Percentiles rank a stretch among this genome's conserved stretches.
Evolutionary conservation across 352 stramenopile species (phyloP).

Genomic region (Globisporangium lucens): DNA sequence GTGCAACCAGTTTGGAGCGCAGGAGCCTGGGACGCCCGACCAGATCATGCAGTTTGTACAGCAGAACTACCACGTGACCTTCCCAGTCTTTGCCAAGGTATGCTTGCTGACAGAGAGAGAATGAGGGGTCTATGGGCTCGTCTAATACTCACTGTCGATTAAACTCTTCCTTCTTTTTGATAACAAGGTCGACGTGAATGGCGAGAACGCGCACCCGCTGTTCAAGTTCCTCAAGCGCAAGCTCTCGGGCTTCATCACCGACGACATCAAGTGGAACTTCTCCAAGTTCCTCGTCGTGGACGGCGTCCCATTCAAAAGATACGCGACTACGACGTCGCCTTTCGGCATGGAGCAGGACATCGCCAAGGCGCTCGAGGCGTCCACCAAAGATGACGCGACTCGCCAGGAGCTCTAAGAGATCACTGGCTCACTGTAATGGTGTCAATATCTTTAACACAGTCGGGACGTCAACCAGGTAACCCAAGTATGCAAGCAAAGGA

Average conservation of each 20-base stretch:
- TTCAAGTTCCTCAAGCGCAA: slow-evolving; percentile 90
- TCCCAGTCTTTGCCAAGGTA: slow-evolving; percentile 89
- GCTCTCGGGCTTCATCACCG: slow-evolving; percentile 58
- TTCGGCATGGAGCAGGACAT: slow-evolving; percentile 69
- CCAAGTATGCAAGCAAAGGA: neutral
- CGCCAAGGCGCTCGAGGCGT: slow-evolving; percentile 31
- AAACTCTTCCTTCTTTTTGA: neutral
- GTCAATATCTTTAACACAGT: neutral
- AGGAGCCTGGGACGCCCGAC: slow-evolving; percentile 75
- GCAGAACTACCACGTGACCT: slow-evolving; percentile 71
- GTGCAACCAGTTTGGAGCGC: slow-evolving; percentile 95
- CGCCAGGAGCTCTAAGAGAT: slow-evolving; percentile 12
- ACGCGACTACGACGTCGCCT: slow-evolving; percentile 63
- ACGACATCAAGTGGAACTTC: slow-evolving; percentile 89
- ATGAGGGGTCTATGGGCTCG: no score
- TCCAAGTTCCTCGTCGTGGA: slow-evolving; percentile 85
- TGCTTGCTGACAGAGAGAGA: slow-evolving; percentile 2
- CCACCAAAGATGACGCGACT: neutral
- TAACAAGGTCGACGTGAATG: slow-evolving; percentile 84
- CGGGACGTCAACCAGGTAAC: neutral
- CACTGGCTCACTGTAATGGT: neutral
- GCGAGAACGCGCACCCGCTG: slow-evolving; percentile 73
- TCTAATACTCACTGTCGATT: neutral
- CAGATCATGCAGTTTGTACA: slow-evolving; percentile 80
- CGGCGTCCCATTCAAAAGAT: slow-evolving; percentile 65